Percentiles rank a stretch among this genome's conserved stretches.
Conservation (phyloP, 768 basidiomycete genomes). For the Psilocybe subaeruginosa region DNA sequence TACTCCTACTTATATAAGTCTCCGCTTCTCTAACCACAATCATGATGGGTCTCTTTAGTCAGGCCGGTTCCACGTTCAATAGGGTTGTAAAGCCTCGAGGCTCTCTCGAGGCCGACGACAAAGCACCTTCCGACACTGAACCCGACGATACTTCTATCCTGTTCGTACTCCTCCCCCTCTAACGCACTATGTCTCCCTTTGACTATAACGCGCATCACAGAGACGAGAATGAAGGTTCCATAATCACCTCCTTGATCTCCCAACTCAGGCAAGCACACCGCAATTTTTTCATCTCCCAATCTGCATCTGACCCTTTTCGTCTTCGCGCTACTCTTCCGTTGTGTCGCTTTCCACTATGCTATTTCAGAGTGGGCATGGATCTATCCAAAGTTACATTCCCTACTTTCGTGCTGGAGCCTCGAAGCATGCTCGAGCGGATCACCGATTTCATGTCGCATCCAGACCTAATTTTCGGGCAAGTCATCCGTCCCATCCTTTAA, state of each 20-base stretch:
- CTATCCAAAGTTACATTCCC: constrained; percentile 93
- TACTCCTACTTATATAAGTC: constrained; percentile 1
- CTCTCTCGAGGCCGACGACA: constrained; percentile 65
- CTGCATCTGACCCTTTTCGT: constrained; percentile 1
- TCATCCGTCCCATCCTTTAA: constrained; percentile 12
- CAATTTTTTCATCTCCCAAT: constrained; percentile 7
- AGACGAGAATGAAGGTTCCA: constrained; percentile 92
- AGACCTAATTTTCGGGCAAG: constrained; percentile 93
- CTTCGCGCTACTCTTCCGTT: background rate
- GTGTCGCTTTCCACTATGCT: background rate
- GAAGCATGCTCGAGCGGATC: constrained; percentile 97
- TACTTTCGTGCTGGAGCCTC: constrained; percentile 94
- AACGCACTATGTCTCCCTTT: constrained; percentile 28
- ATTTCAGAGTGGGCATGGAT: constrained; percentile 90
- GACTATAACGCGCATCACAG: constrained; percentile 50
- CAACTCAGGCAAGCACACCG: constrained; percentile 70
- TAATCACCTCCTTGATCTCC: constrained; percentile 84
- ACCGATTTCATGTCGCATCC: constrained; percentile 99
- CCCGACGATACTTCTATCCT: constrained; percentile 91
- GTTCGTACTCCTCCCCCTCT: constrained; percentile 48
- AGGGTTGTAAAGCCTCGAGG: constrained; percentile 67
- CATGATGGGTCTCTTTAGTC: constrained; percentile 84
- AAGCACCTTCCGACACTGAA: constrained; percentile 79
- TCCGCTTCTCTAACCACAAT: constrained; percentile 18
- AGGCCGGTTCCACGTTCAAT: constrained; percentile 61